Percentiles rank a stretch among this genome's conserved stretches.
phyloP scores from a whole-genome alignment of 2,329 filamentous ascomycete species.

The Calonectria crousiana region DNA sequence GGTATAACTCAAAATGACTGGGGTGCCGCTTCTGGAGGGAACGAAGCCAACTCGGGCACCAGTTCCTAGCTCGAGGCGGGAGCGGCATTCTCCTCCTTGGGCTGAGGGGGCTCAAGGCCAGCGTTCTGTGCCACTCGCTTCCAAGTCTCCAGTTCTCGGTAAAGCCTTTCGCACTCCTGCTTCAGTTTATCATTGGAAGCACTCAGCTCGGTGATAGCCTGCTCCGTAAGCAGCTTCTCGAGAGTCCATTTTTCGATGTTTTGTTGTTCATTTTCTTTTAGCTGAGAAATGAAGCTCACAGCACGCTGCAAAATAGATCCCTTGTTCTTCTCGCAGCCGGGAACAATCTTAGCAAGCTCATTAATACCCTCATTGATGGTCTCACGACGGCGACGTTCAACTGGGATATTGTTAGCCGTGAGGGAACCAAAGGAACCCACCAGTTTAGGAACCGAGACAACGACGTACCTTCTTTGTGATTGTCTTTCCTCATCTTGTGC shows the following conservation, averaged over 20 bases:
- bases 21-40: constrained; percentile 12
- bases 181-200: constrained; percentile 90
- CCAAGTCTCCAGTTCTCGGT: constrained; percentile 83
- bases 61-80: constrained; percentile 46
- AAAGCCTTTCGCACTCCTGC: constrained; percentile 81
- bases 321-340: constrained; percentile 99
- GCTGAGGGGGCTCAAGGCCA: constrained; percentile 61
- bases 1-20: constrained; percentile 41
- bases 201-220: constrained; percentile 89
- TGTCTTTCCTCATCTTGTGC: constrained; percentile 97
- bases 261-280: constrained; percentile 93
- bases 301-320: constrained; percentile 94
- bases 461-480: constrained; percentile 95
- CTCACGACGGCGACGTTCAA: constrained; percentile 94
- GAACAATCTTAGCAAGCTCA: constrained; percentile 96
- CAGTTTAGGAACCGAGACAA: not conserved
- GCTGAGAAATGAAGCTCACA: constrained; percentile 92
- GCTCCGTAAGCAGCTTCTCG: constrained; percentile 90
- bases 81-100: constrained; percentile 50
- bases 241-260: constrained; percentile 96
- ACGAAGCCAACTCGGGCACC: constrained; percentile 31
- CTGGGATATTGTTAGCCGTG: constrained; percentile 60
- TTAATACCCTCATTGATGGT: constrained; percentile 99
- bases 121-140: constrained; percentile 76
- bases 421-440: not conserved